Conservation (phyloP, 139 green algal genomes). For the Pseudopediastrum boryanum region DNA sequence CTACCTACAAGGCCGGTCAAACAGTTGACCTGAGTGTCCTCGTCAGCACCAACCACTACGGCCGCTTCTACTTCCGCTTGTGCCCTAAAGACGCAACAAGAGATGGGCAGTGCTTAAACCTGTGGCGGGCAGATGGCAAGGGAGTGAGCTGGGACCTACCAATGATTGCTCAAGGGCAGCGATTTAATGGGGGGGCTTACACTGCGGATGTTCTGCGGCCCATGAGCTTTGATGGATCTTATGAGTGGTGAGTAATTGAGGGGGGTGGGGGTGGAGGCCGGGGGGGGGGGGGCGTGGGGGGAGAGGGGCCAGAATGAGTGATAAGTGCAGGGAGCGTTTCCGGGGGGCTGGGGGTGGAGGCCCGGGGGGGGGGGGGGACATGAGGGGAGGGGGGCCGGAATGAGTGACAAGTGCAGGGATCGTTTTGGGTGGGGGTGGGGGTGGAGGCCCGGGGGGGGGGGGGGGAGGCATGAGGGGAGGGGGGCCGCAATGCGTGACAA, state of each 20-base stretch:
- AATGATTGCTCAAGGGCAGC: background rate
- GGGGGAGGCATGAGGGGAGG: too few species aligned
- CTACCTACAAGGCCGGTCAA: conserved; percentile 30
- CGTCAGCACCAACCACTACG: conserved; percentile 54
- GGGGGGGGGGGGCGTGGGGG: too few species aligned
- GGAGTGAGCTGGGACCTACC: conserved; percentile 20
- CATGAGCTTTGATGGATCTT: conserved; percentile 12
- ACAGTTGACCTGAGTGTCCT: conserved; percentile 33
- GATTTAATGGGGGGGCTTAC: conserved; percentile 19
- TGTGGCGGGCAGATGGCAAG: conserved; percentile 32
- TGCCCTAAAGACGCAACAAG: conserved; percentile 16
- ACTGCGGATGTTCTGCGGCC: conserved; percentile 13
- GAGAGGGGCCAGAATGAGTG: too few species aligned
- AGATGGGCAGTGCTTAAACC: background rate
- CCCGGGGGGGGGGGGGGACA: too few species aligned
- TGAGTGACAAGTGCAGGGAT: too few species aligned
- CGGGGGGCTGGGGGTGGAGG: too few species aligned
- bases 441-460: too few species aligned
- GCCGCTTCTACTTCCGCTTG: conserved; percentile 43
- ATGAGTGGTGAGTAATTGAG: conserved; percentile 27
- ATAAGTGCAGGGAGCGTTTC: too few species aligned
- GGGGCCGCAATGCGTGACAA: too few species aligned
- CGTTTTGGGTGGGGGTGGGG: too few species aligned
- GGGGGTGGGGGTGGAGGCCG: too few species aligned
- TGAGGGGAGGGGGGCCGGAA: too few species aligned